Evolutionary conservation across 164 flowering plant genomes (phyloP), one percentile per base, ranked within the genome.

Genomic region (Berberis thunbergii): DNA sequence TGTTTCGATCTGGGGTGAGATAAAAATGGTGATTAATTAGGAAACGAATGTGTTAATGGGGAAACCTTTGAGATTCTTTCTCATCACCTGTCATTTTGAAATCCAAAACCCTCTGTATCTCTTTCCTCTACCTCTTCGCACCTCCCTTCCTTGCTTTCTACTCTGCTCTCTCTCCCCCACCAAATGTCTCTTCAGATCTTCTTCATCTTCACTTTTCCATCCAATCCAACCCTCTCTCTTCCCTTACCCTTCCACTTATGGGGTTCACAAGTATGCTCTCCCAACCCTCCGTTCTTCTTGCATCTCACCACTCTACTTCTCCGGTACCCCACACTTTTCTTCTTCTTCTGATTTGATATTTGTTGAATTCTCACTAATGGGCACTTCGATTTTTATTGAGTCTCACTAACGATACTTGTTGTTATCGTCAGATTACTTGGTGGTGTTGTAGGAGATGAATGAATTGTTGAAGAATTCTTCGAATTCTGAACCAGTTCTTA

Each of bases 201-300:
- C 89, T n/a, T n/a, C n/a, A n/a, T n/a, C n/a, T n/a, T n/a, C n/a
- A 1, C 89, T 91, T 11, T 81, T 75, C 67, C 93, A 88, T 70
- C 95, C 89, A 1, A 66, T 88, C 50, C 92, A 78, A 49, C 26
- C 76, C 43, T 76, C 94, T 54, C 88, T 86, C 70, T 94, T 88
- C 76, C 73, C 79, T 50, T 91, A 94, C 75, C 96, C 96, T 45
- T 41, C 81, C 11, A 78, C 86, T 55, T 94, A 94, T 67, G 96
- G 97, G 0, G 87, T 84, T 60, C 95, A 84, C 82, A 94, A 94
- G 59, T 77, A 94, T 65, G 86, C 89, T 5, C 45, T 91, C 71
- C 86, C 95, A 13, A 84, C 93, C 11, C 65, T 64, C 46, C 88
- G 84, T 65, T 77, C 94, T 39, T 76, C 92, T 12, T 94, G 98